These are phyloP conservation scores for Tetracladium maxilliforme DNA, from an alignment of 2,329 filamentous ascomycete species.

Conservation along the genomic window DNA sequence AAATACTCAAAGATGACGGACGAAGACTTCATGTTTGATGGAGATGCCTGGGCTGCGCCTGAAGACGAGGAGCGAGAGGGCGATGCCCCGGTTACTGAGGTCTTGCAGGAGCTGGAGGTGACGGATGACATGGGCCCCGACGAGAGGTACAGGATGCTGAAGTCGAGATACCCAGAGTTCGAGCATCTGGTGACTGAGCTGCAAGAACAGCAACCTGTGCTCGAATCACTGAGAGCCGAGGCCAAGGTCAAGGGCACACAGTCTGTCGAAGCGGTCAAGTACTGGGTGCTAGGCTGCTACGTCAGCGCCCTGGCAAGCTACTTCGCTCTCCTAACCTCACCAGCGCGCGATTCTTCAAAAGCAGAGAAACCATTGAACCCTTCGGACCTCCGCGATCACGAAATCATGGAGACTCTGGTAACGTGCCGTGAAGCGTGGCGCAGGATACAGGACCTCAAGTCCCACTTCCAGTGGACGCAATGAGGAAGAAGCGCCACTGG, in stretches of 20 bases:
- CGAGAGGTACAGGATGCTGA: conserved; percentile 62
- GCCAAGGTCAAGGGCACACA: conserved; percentile 38
- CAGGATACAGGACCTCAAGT: conserved; percentile 50
- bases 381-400: conserved; percentile 72
- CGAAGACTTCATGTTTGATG: conserved; percentile 86
- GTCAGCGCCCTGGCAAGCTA: conserved; percentile 82
- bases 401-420: conserved; percentile 75
- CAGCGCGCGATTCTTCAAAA: conserved; percentile 42
- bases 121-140: conserved; percentile 63
- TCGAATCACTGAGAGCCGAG: conserved; percentile 41
- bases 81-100: conserved; percentile 60
- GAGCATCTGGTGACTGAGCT: conserved; percentile 68
- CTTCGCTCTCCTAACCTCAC: conserved; percentile 82
- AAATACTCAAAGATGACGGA: conserved; percentile 80
- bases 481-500: conserved; percentile 16
- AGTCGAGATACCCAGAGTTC: conserved; percentile 81
- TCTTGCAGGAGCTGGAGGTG: conserved; percentile 73
- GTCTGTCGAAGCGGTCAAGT: conserved; percentile 42
- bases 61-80: conserved; percentile 30
- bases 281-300: conserved; percentile 73
- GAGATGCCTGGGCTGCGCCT: conserved; percentile 62
- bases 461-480: conserved; percentile 16
- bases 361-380: conserved; percentile 51
- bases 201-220: conserved; percentile 31
- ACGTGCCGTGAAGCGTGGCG: conserved; percentile 72